Evolutionary conservation across 176 grass and related monocot genomes (phyloP), one percentile per base, ranked within the genome.

Genomic region (Hordeum marinum): DNA sequence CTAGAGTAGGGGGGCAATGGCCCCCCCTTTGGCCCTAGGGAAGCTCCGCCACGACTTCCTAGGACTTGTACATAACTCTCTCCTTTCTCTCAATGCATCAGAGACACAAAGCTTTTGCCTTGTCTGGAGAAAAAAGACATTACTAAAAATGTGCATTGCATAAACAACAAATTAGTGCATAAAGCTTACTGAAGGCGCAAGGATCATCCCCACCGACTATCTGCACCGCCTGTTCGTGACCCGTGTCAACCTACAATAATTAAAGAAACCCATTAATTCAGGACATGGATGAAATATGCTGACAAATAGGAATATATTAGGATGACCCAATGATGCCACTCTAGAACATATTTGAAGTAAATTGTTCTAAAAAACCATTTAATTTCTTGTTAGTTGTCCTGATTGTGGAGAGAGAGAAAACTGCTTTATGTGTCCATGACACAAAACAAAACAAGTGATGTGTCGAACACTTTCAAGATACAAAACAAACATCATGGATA

Each of bases 131-230:
- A 41, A 41, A 41, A 41, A 10, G 18, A 67, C 23, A 26, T 79
- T 54, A 66, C 55, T 84, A 68, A 66, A 9, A 31, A 24, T 58
- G 15, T 35, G 11, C n/a, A 7, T 25, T 55, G 20, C 26, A 75
- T 27, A 89, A 55, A 48, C 8, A 80, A 67, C 18, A 43, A 67
- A 83, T 55, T 63, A 80, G 80, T 85, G 37, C 26, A 59, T 61
- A 68, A 68, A 82, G 12, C 79, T 86, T 90, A 86, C 84, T 63
- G 12, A 66, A 79, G 73, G 4, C 2, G 21, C 3, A 66, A 21
- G 29, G 35, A 59, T 79, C 45, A 48, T 11, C 34, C 65, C 10
- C 72, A 35, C 11, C 21, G 20, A 54, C 9, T 63, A 17, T 6
- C 3, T 86, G 55, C 75, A 24, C 11, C 4, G 24, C 0, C 55